Evolutionary conservation across 495 filamentous ascomycete genomes (phyloP).

Genomic region (Penicillium samsonianum): DNA sequence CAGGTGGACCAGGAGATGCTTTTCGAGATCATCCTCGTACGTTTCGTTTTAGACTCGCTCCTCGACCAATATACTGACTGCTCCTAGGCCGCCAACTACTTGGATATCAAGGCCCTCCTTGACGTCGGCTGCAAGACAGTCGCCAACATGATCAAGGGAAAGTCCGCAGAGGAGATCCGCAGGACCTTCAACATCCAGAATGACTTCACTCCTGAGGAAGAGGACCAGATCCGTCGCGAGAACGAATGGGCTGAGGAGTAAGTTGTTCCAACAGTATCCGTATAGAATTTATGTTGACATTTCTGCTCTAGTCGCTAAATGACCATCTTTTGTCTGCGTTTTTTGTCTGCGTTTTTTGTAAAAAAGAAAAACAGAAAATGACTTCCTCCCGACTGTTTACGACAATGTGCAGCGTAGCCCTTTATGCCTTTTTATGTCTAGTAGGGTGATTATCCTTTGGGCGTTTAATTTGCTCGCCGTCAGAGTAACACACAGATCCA

Average conservation of each 20-base stretch:
- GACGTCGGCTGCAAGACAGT: conserved; percentile 70
- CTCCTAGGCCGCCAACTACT: conserved; percentile 64
- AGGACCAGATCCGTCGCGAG: conserved; percentile 70
- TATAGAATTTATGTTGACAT: neutral
- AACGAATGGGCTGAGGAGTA: conserved; percentile 75
- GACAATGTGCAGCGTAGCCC: neutral
- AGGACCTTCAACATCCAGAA: conserved; percentile 77
- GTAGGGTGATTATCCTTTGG: neutral
- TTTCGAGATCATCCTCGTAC: conserved; percentile 96
- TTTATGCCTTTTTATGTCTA: no score
- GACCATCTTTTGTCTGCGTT: no score
- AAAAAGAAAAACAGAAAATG: conserved; percentile 11
- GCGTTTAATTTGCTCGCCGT: conserved; percentile 3
- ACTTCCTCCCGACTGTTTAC: conserved; percentile 1
- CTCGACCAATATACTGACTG: conserved; percentile 1
- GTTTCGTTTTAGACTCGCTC: conserved; percentile 30
- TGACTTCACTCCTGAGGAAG: conserved; percentile 74
- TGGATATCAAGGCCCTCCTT: conserved; percentile 71
- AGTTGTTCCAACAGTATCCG: conserved; percentile 20
- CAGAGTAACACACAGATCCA: no score
- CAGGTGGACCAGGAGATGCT: conserved; percentile 99
- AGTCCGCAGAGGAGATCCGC: conserved; percentile 71
- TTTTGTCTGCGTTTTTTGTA: no score
- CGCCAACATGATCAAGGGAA: conserved; percentile 75
- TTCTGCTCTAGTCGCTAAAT: conserved; percentile 40